Evolutionary conservation across 164 flowering plant genomes (phyloP).

Genomic region (Litsea cubeba): DNA sequence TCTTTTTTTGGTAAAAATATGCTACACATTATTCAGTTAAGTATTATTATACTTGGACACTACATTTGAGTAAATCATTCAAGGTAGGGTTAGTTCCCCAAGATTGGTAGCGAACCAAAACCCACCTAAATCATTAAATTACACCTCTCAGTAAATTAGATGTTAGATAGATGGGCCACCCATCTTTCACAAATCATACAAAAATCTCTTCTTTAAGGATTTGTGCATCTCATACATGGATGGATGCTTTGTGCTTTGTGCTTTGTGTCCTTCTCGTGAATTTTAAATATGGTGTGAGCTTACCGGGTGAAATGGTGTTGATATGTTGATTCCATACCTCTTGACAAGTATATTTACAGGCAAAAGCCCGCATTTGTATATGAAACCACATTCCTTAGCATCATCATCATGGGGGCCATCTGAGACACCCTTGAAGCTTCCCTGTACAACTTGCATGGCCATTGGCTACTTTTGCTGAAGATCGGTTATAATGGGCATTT

Average conservation of each 20-base stretch:
- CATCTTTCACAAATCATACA: not conserved
- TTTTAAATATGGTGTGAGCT: not conserved
- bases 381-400: too few species aligned
- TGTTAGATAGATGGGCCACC: not conserved
- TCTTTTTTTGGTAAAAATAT: too few species aligned
- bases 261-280: not conserved
- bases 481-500: too few species aligned
- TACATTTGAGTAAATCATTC: not conserved
- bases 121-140: not conserved
- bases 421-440: too few species aligned
- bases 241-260: not conserved
- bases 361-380: too few species aligned
- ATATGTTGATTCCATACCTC: too few species aligned
- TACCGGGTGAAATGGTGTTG: not conserved
- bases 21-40: too few species aligned
- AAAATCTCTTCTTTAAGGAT: not conserved
- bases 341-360: too few species aligned
- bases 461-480: too few species aligned
- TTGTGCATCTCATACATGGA: not conserved
- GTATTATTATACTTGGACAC: not conserved
- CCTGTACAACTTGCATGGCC: too few species aligned
- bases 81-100: not conserved
- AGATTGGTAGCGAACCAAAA: not conserved
- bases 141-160: not conserved
- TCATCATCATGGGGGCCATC: too few species aligned